Percentiles rank a stretch among this genome's conserved stretches.
These are phyloP conservation scores for Cadophora gregata DNA, from an alignment of 2,329 filamentous ascomycete genomes.

Conservation along the genomic window DNA sequence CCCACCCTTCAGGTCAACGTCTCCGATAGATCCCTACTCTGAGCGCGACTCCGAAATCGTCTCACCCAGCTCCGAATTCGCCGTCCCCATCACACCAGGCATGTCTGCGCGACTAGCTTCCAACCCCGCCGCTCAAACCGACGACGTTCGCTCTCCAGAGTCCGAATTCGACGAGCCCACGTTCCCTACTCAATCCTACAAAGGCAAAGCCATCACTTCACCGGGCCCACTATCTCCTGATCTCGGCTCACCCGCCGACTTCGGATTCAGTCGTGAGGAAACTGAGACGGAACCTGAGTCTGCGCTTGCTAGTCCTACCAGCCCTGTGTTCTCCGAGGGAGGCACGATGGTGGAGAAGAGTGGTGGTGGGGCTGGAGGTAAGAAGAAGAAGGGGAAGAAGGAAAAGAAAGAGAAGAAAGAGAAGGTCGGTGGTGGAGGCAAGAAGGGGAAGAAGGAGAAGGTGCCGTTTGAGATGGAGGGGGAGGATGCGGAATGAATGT, in stretches of 20 bases:
- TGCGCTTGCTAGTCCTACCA: constrained; percentile 19
- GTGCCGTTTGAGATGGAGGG: constrained; percentile 20
- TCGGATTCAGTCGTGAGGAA: constrained; percentile 2
- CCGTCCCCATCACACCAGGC: constrained; percentile 9
- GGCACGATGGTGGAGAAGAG: background rate
- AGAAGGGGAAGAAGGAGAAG: constrained; percentile 30
- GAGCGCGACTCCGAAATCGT: constrained; percentile 3
- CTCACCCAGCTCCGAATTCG: constrained; percentile 11
- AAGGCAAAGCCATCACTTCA: constrained; percentile 14
- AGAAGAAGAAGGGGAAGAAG: constrained; percentile 31
- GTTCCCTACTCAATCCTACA: background rate
- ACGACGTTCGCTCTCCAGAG: background rate
- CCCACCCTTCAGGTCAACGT: background rate
- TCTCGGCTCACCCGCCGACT: background rate
- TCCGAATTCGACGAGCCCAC: background rate
- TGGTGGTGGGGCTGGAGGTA: background rate
- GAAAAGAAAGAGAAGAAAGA: constrained; percentile 31
- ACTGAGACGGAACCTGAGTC: constrained; percentile 17
- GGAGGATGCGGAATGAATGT: constrained; percentile 5
- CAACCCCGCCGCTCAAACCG: background rate
- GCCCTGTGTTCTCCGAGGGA: constrained; percentile 11
- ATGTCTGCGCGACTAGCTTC: background rate
- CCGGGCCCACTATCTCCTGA: constrained; percentile 6
- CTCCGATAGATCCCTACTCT: background rate
- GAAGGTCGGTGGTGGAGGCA: constrained; percentile 22